These are phyloP conservation scores for Coemansia sp. DNA, from an alignment of 192 early-diverging fungal species.

Conservation along the genomic window DNA sequence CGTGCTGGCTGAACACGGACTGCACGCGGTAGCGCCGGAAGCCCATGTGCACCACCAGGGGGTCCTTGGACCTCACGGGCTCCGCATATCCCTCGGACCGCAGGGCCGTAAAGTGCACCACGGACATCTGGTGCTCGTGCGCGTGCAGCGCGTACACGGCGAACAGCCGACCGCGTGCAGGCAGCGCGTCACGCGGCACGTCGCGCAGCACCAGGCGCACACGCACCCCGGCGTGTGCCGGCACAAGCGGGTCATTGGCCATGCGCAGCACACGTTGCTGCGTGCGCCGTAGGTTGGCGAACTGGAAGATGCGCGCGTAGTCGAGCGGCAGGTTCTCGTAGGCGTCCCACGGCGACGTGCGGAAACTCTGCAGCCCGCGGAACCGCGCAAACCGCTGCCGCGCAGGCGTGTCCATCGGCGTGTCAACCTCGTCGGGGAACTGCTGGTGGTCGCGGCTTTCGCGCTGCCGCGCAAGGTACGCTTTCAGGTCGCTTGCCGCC, in stretches of 20 bases:
- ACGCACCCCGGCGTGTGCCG: constrained; percentile 63
- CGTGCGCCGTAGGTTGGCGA: constrained; percentile 82
- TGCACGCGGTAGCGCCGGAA: constrained; percentile 82
- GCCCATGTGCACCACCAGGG: constrained; percentile 80
- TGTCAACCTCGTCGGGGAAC: constrained; percentile 98
- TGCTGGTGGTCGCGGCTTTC: constrained; percentile 68
- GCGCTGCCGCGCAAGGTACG: constrained; percentile 53
- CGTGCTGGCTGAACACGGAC: constrained; percentile 89
- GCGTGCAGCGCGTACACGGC: constrained; percentile 71
- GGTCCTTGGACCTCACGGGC: constrained; percentile 90
- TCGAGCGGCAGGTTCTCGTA: constrained; percentile 97
- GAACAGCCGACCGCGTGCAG: constrained; percentile 29
- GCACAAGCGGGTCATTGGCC: constrained; percentile 27
- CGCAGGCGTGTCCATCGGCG: constrained; percentile 81
- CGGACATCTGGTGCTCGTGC: constrained; percentile 93
- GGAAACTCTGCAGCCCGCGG: constrained; percentile 91
- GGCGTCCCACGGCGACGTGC: constrained; percentile 96
- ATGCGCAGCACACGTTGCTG: constrained; percentile 67
- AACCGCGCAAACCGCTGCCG: constrained; percentile 87
- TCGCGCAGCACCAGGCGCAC: constrained; percentile 75
- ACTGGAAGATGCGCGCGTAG: constrained; percentile 95
- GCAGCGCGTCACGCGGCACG: constrained; percentile 43
- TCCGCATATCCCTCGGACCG: constrained; percentile 72
- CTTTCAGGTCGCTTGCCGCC: constrained; percentile 35
- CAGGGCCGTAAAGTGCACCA: constrained; percentile 76